Evolutionary conservation across 371 early-diverging fungal genomes (phyloP), one percentile per base, ranked within the genome.

Genomic region (Blastocladiella emersonii): DNA sequence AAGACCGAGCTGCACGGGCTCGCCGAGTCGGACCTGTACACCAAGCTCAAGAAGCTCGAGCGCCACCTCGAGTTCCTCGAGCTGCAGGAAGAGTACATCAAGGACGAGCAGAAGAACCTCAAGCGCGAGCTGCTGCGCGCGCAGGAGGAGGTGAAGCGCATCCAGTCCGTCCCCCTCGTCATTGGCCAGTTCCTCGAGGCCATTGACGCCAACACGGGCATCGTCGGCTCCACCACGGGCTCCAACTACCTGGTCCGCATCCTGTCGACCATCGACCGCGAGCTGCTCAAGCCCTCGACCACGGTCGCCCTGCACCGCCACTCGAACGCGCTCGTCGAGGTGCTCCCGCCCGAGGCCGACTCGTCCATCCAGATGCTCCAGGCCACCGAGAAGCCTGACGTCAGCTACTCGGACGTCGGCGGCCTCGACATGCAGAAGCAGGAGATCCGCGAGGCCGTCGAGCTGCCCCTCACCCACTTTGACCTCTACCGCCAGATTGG

Each of bases 391-490:
- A 88, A 86, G 61, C 99, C 99, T 4, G 91, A 98, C 67, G 98
- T 98, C 48, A 75, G 91, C 43, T 99, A 99, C 74, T 75, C 89
- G 48, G 99, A 99, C 73, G 93, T 99, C 61, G 99, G 99, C 74
- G 99, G 99, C 53, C 78, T 99, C 65, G 99, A 99, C 75, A 89
- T 90, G 68, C 99, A 99, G 74, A 99, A 99, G 72, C 99, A 99
- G 78, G 99, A 99, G 74, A 99, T 99, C 66, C 86, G 98, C 37
- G 99, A 99, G 79, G 98, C 98, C 32, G 99, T 99, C 3, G 99
- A 99, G 76, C 78, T 99, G 65, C 99, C 99, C 2, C 78, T 99
- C 68, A 98, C 99, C 35, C 96, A 99, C 75, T 97, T 97, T 74
- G 99, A 99, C 75, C 78, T 99, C 51, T 99, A 97, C 75, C 86